Evolutionary conservation across 768 basidiomycete species (phyloP).

Genomic region (Termitomyces sp.): DNA sequence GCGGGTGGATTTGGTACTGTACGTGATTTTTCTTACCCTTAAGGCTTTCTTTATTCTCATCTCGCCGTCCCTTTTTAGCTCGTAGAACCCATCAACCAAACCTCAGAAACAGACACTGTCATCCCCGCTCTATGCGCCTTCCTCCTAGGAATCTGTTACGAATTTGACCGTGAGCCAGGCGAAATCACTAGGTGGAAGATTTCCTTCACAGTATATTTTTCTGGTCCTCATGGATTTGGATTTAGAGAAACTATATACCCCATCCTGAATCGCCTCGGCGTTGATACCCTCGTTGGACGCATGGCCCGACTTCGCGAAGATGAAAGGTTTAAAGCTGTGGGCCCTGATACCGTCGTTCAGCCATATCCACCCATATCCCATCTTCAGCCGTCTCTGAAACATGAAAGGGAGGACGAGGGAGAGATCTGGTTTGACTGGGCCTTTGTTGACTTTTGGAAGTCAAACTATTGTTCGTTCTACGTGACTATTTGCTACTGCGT

Average conservation of each 20-base stretch:
- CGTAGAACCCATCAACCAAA: slow-evolving; percentile 92
- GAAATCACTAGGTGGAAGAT: slow-evolving; percentile 67
- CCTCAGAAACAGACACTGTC: slow-evolving; percentile 77
- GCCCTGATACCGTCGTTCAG: slow-evolving; percentile 79
- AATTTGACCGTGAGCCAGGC: slow-evolving; percentile 93
- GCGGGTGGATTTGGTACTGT: slow-evolving; percentile 90
- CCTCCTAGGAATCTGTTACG: slow-evolving; percentile 91
- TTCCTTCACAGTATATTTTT: slow-evolving; percentile 5
- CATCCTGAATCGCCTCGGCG: slow-evolving; percentile 85
- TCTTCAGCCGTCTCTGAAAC: slow-evolving; percentile 31
- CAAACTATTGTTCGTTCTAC: slow-evolving; percentile 78
- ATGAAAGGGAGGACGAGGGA: slow-evolving; percentile 55
- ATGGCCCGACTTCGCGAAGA: slow-evolving; percentile 90
- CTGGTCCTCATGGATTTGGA: slow-evolving; percentile 3
- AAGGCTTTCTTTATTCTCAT: neutral
- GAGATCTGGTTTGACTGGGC: slow-evolving; percentile 99
- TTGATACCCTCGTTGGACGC: slow-evolving; percentile 84
- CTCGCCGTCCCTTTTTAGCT: slow-evolving; percentile 39
- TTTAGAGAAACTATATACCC: slow-evolving; percentile 79
- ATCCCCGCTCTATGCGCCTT: slow-evolving; percentile 91
- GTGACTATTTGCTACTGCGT: neutral
- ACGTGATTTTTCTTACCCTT: slow-evolving; percentile 29
- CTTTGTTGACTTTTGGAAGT: slow-evolving; percentile 98
- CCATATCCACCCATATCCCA: slow-evolving; percentile 40
- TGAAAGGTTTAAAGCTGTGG: slow-evolving; percentile 86